Base-by-base conservation (phyloP, 2,329 filamentous ascomycete genomes). In the Phialophora verrucosa region DNA sequence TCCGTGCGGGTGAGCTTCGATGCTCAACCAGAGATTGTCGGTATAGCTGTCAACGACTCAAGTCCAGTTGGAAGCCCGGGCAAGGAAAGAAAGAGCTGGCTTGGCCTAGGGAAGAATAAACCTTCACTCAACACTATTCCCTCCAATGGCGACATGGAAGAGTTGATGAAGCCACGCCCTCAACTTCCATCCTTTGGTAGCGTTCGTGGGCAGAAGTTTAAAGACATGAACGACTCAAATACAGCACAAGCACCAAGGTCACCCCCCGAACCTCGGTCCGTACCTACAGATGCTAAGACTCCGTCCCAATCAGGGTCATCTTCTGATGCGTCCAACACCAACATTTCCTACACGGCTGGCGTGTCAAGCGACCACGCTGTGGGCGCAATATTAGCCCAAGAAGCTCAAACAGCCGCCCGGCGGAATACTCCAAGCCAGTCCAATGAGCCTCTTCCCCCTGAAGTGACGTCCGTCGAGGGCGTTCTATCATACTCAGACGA, bases 391-490 rank as follows among this genome's bases (percentile, higher is more conserved):
- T 70, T 87, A n/a, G 75, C 79, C n/a, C 79, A 81, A 59, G 77
- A 82, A 49, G 72, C 77, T 63, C 76, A 76, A 20, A 71, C 74
- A 25, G 77, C 66, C 63, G 59, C 58, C 29, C 8, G 25, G 8
- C 63, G 58, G 31, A 60, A 60, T 6, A 25, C 31, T 44, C 55
- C 27, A 59, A 10, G 14, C 23, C 56, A 8, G 23, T 29, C 84
- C 7, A 83, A 85, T 60, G 86, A 91, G 68, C 90, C 91, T 17
- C 76, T 92, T 38, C 88, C 91, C 4, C 89, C 89, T 0, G 84
- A 91, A 17, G 88, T 91, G 12, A 90, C 89, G 0, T 88, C 88
- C 1, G 84, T 90, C 20, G 89, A 93, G 74, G 87, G 85, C 10
- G 84, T 78, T 63, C 88, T 86, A 1, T 88, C 91, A 70, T 78